Conservation (phyloP, 805 yeast genomes). For the Yamadazyma ubonensis region DNA sequence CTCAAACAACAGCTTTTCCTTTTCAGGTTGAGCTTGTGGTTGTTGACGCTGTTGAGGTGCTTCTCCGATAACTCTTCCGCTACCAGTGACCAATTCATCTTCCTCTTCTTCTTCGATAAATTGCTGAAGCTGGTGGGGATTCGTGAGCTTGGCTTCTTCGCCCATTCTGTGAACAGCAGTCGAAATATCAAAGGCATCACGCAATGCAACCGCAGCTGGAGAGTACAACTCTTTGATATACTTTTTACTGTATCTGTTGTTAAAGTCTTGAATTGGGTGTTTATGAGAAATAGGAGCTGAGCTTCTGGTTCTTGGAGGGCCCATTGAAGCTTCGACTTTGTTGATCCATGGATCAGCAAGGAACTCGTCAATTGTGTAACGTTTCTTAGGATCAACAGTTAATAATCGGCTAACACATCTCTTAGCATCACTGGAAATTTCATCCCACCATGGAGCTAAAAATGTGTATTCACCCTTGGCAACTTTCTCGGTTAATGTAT, state of each 20-base stretch:
- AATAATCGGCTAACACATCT: slow-evolving; percentile 63
- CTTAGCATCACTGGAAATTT: slow-evolving; percentile 66
- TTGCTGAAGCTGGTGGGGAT: slow-evolving; percentile 20
- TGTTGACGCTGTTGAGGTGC: slow-evolving; percentile 4
- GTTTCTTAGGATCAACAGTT: slow-evolving; percentile 65
- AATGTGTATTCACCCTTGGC: slow-evolving; percentile 78
- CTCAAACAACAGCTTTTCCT: slow-evolving; percentile 33
- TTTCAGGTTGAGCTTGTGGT: slow-evolving; percentile 12
- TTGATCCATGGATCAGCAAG: slow-evolving; percentile 75
- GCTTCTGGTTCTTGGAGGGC: slow-evolving; percentile 8
- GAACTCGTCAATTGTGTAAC: slow-evolving; percentile 73
- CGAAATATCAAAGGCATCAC: slow-evolving; percentile 84
- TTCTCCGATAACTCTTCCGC: slow-evolving; percentile 12
- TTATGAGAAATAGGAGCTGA: background rate
- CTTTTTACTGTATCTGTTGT: slow-evolving; percentile 20
- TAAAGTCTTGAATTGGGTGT: slow-evolving; percentile 29
- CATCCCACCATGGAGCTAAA: slow-evolving; percentile 88
- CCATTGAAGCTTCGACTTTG: slow-evolving; percentile 15
- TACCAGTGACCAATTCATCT: slow-evolving; percentile 16
- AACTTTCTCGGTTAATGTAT: slow-evolving; percentile 70
- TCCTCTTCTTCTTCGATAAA: slow-evolving; percentile 39
- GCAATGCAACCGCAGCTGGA: slow-evolving; percentile 76
- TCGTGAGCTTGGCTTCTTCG: slow-evolving; percentile 52
- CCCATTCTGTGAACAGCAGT: slow-evolving; percentile 83
- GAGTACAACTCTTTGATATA: slow-evolving; percentile 42